Evolutionary conservation across 768 basidiomycete species (phyloP).

Genomic region (Lactarius akahatsu): DNA sequence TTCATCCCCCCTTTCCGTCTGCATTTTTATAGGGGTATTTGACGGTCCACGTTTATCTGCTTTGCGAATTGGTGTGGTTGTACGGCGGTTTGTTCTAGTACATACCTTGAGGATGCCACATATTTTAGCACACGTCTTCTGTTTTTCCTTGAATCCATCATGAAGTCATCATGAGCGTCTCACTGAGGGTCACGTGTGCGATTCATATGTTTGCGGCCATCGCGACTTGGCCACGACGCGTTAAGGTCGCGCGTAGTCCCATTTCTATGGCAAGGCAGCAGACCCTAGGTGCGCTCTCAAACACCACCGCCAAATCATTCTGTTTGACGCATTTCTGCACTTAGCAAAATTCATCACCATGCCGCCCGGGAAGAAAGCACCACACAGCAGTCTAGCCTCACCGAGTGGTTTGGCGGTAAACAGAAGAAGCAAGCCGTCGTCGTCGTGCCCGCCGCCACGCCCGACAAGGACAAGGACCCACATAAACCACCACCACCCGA

Average conservation of each 20-base stretch:
- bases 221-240: slow-evolving; percentile 23
- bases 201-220: slow-evolving; percentile 19
- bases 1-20: slow-evolving; percentile 17
- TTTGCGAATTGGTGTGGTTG: slow-evolving; percentile 21
- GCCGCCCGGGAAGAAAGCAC: slow-evolving; percentile 65
- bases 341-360: slow-evolving; percentile 76
- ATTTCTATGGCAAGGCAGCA: slow-evolving; percentile 66
- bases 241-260: slow-evolving; percentile 2
- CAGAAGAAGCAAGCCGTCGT: slow-evolving; percentile 35
- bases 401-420: slow-evolving; percentile 69
- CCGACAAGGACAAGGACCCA: slow-evolving; percentile 25
- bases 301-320: background rate
- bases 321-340: background rate
- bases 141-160: background rate
- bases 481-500: background rate
- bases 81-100: slow-evolving; percentile 17
- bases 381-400: slow-evolving; percentile 76
- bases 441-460: slow-evolving; percentile 27
- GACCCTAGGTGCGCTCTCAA: slow-evolving; percentile 53
- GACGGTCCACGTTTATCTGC: slow-evolving; percentile 22
- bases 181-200: slow-evolving; percentile 16
- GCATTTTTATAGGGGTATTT: slow-evolving; percentile 30
- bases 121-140: slow-evolving; percentile 17
- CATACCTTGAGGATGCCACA: slow-evolving; percentile 25
- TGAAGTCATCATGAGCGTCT: background rate